phyloP scores from a whole-genome alignment of 768 basidiomycete species.

The Xanthoconium stramineum region DNA sequence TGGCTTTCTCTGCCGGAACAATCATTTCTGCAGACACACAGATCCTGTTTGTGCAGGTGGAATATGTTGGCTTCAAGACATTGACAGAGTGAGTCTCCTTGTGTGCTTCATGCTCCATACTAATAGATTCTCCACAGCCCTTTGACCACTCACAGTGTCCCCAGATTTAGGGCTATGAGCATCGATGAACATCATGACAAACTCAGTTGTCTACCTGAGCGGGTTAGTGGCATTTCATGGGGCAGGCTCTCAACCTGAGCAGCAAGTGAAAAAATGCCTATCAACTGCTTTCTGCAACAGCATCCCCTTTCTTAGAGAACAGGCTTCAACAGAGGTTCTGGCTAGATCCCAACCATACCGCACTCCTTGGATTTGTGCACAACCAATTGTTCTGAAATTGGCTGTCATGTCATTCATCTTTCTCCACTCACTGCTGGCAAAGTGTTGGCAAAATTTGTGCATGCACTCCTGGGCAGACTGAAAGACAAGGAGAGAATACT shows the following conservation, averaged over 20 bases:
- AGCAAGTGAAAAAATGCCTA: not conserved
- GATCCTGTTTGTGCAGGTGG: conserved; percentile 9
- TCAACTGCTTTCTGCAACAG: not conserved
- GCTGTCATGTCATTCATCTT: not conserved
- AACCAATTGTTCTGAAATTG: conserved; percentile 4
- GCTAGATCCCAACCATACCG: not conserved
- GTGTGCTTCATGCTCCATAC: not conserved
- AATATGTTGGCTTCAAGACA: not conserved
- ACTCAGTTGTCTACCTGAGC: not conserved
- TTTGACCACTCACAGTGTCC: not conserved
- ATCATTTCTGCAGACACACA: not conserved
- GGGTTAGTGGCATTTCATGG: not conserved
- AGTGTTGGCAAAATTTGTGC: not conserved
- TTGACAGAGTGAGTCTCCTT: not conserved
- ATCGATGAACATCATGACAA: conserved; percentile 9
- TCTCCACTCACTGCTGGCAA: rapidly evolving
- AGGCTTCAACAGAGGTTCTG: not conserved
- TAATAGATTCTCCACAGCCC: not conserved
- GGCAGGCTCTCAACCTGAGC: not conserved
- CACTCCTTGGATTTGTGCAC: not conserved
- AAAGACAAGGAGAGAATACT: not conserved
- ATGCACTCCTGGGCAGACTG: not conserved
- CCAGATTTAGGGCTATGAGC: not conserved
- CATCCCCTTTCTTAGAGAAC: not conserved
- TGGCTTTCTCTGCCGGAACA: not conserved